These are phyloP conservation scores for Tremella yokohamensis DNA, from an alignment of 768 basidiomycete genomes.

Conservation along the genomic window DNA sequence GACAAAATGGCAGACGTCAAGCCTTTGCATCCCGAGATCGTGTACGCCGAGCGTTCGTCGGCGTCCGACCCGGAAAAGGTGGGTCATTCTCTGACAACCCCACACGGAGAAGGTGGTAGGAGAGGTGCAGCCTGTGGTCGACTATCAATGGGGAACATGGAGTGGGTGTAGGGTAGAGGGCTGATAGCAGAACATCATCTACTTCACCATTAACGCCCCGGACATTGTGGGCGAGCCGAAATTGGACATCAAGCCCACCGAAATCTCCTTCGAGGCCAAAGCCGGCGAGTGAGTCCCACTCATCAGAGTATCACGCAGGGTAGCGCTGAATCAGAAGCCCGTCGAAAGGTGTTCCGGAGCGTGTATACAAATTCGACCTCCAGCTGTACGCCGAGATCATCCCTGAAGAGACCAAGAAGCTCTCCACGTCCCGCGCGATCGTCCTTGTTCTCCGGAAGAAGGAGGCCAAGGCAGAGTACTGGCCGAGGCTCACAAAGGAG, in stretches of 20 bases:
- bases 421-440: constrained; percentile 66
- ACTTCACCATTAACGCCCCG: constrained; percentile 59
- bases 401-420: constrained; percentile 70
- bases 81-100: constrained; percentile 34
- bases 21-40: constrained; percentile 70
- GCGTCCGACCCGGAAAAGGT: constrained; percentile 66
- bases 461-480: constrained; percentile 69
- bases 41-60: constrained; percentile 93
- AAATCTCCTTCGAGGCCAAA: constrained; percentile 52
- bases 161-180: no score
- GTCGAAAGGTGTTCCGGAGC: constrained; percentile 55
- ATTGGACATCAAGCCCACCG: constrained; percentile 45
- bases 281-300: constrained; percentile 45
- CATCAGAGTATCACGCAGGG: not conserved
- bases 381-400: constrained; percentile 72
- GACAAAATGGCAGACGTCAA: constrained; percentile 30
- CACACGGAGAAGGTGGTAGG: no score
- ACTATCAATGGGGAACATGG: no score
- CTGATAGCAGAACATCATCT: constrained; percentile 72
- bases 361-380: constrained; percentile 70
- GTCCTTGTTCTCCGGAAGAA: constrained; percentile 74
- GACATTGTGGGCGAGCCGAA: constrained; percentile 50
- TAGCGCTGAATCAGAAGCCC: constrained; percentile 35
- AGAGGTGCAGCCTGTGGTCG: no score
- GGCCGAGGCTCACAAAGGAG: constrained; percentile 89